These are phyloP conservation scores for Suhomyces maxii DNA, from an alignment of 1,139 yeast genomes.

Conservation along the genomic window DNA sequence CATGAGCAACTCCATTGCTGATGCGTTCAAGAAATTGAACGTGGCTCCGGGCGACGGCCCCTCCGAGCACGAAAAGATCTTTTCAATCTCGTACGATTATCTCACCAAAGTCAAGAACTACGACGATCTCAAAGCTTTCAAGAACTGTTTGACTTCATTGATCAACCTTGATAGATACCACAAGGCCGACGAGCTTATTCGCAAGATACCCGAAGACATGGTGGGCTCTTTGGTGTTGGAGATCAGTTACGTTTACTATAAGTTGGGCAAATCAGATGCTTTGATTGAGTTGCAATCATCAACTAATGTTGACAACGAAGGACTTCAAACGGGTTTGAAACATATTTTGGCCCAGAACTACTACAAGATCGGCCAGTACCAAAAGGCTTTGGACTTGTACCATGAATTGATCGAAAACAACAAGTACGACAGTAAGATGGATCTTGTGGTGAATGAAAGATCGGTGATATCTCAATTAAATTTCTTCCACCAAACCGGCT, in stretches of 20 bases:
- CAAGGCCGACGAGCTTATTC: constrained; percentile 52
- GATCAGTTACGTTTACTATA: constrained; percentile 69
- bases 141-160: constrained; percentile 64
- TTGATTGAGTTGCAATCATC: constrained; percentile 41
- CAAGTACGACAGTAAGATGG: constrained; percentile 44
- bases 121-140: constrained; percentile 53
- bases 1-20: constrained; percentile 45
- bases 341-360: constrained; percentile 84
- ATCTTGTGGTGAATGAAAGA: constrained; percentile 66
- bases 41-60: constrained; percentile 26
- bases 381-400: constrained; percentile 57
- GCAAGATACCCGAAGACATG: constrained; percentile 38
- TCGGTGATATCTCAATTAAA: constrained; percentile 64
- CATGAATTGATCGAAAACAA: constrained; percentile 41
- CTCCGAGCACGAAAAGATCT: constrained; percentile 42
- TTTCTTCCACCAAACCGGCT: constrained; percentile 10
- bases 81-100: constrained; percentile 44
- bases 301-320: constrained; percentile 23
- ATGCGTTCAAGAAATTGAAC: constrained; percentile 44
- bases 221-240: constrained; percentile 48
- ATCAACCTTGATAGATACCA: constrained; percentile 71
- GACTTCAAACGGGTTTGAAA: constrained; percentile 45
- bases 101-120: constrained; percentile 41
- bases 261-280: constrained; percentile 49
- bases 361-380: constrained; percentile 64